Percentiles rank a stretch among this genome's conserved stretches.
These are phyloP conservation scores for Sporormia fimetaria DNA, from an alignment of 495 filamentous ascomycete genomes.

Conservation along the genomic window DNA sequence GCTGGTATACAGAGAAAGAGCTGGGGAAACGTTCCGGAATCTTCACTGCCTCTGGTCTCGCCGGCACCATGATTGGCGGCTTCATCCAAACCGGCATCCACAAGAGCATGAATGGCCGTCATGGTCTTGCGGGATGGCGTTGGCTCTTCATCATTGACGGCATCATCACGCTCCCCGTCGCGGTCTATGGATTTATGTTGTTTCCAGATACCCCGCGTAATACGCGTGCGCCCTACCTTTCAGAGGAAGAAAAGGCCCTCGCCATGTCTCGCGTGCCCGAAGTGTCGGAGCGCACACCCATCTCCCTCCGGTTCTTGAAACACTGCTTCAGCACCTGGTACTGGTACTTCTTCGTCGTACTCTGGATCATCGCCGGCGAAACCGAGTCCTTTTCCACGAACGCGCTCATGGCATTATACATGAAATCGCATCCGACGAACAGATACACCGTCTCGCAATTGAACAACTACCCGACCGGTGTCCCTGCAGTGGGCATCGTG, in stretches of 20 bases:
- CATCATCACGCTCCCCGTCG: constrained; percentile 28
- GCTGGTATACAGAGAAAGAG: constrained; percentile 56
- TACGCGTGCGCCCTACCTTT: constrained; percentile 37
- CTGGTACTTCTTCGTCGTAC: constrained; percentile 22
- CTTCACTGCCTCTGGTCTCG: constrained; percentile 34
- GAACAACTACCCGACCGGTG: constrained; percentile 38
- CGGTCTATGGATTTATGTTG: constrained; percentile 46
- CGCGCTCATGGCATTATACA: constrained; percentile 29
- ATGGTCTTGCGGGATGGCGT: constrained; percentile 49
- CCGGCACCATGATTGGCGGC: constrained; percentile 38
- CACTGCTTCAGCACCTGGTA: constrained; percentile 23
- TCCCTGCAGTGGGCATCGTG: constrained; percentile 39
- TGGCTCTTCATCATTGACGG: constrained; percentile 51
- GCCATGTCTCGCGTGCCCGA: constrained; percentile 23
- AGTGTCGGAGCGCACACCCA: constrained; percentile 19
- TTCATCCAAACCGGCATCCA: constrained; percentile 54
- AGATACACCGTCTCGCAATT: constrained; percentile 27
- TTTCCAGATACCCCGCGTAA: constrained; percentile 52
- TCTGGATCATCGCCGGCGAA: constrained; percentile 27
- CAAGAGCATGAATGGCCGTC: constrained; percentile 39
- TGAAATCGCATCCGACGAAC: constrained; percentile 35
- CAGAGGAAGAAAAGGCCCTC: constrained; percentile 20
- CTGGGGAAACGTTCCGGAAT: constrained; percentile 48
- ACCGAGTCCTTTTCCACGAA: constrained; percentile 23
- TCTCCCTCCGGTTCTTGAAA: constrained; percentile 20